Conservation (phyloP, 305 asterid genomes). For the Plantago coronopus region DNA sequence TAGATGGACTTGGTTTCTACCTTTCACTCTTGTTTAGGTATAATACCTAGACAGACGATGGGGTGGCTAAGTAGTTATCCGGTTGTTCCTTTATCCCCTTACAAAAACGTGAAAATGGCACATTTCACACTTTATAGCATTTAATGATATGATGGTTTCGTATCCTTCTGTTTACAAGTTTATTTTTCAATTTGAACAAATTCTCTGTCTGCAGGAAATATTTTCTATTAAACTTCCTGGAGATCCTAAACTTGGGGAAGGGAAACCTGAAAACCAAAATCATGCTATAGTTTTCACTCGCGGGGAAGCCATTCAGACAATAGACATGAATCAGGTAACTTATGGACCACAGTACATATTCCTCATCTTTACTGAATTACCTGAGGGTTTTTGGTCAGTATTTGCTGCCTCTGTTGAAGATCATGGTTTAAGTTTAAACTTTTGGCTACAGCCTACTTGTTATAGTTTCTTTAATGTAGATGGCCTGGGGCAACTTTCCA, state of each 20-base stretch:
- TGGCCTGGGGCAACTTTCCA: too few species aligned
- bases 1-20: too few species aligned
- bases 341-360: slow-evolving; percentile 5
- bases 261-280: slow-evolving; percentile 97
- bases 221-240: slow-evolving; percentile 95
- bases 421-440: slow-evolving; percentile 13
- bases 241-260: slow-evolving; percentile 98
- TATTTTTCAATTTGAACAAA: slow-evolving; percentile 13
- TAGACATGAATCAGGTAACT: slow-evolving; percentile 95
- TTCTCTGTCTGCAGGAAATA: slow-evolving; percentile 56
- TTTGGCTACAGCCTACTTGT: background rate
- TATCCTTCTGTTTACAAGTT: background rate
- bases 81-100: too few species aligned
- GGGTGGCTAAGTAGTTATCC: too few species aligned
- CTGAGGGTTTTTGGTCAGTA: slow-evolving; percentile 9
- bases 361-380: slow-evolving; percentile 5
- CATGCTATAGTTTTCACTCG: slow-evolving; percentile 94
- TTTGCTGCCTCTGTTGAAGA: background rate
- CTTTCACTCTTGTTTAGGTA: too few species aligned
- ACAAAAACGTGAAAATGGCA: too few species aligned
- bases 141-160: background rate
- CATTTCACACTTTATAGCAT: too few species aligned
- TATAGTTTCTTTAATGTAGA: too few species aligned
- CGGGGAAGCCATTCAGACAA: slow-evolving; percentile 95
- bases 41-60: too few species aligned